These are phyloP conservation scores for Sclerotinia glacialis DNA, from an alignment of 2,329 filamentous ascomycete genomes.

Conservation along the genomic window DNA sequence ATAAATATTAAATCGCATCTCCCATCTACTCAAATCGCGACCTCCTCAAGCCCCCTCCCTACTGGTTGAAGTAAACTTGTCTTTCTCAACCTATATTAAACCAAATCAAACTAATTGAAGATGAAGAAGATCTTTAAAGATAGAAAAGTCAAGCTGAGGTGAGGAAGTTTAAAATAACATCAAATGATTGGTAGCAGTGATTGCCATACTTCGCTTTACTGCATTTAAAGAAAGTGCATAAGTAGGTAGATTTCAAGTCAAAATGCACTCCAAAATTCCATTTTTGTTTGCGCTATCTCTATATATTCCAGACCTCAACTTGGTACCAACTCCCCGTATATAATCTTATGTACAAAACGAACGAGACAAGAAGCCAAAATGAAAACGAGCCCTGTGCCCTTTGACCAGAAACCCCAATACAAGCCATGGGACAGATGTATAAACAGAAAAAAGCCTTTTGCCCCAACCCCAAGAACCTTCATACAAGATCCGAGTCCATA, in stretches of 20 bases:
- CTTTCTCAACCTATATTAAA: too few relatives aligned
- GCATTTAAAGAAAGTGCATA: too few relatives aligned
- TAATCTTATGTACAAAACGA: constrained; percentile 2
- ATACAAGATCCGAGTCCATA: constrained; percentile 7
- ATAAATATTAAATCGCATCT: too few relatives aligned
- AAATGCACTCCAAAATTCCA: background rate
- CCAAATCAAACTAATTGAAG: too few relatives aligned
- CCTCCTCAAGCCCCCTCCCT: too few relatives aligned
- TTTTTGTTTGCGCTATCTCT: background rate
- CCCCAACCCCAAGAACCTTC: background rate
- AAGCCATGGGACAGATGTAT: background rate
- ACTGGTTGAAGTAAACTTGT: too few relatives aligned
- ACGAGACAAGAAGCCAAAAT: background rate
- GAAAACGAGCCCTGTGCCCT: background rate
- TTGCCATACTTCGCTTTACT: too few relatives aligned
- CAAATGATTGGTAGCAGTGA: too few relatives aligned
- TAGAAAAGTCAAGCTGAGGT: too few relatives aligned
- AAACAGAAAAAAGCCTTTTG: background rate
- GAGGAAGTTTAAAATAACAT: too few relatives aligned
- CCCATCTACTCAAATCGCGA: too few relatives aligned
- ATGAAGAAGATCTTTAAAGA: too few relatives aligned
- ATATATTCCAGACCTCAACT: background rate
- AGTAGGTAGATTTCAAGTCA: background rate
- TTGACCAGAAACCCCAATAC: background rate
- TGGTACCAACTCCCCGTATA: background rate